These are phyloP conservation scores for Backusella luteola DNA, from an alignment of 192 early-diverging fungal species.

Conservation along the genomic window DNA sequence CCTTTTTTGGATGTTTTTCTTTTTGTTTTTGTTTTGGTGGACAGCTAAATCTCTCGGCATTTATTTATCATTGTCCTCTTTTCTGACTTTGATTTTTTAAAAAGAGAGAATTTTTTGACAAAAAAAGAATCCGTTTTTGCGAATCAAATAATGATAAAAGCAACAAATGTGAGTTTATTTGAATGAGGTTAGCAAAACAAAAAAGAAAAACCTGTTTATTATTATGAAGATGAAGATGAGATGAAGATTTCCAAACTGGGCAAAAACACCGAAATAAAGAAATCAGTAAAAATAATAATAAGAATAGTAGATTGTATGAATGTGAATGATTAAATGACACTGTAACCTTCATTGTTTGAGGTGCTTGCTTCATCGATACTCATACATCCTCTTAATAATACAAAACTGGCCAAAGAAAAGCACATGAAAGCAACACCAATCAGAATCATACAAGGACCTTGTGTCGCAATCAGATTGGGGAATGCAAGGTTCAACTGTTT, in stretches of 20 bases:
- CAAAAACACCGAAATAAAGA: background rate
- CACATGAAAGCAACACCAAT: constrained; percentile 23
- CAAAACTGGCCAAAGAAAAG: constrained; percentile 9
- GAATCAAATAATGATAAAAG: background rate
- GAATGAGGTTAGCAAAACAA: background rate
- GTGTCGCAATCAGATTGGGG: constrained; percentile 24
- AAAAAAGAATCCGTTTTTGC: background rate
- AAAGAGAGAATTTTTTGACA: background rate
- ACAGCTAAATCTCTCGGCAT: too few species aligned
- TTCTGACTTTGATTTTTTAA: background rate
- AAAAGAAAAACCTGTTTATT: background rate
- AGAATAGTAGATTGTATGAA: background rate
- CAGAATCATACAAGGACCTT: constrained; percentile 29
- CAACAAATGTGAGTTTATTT: background rate
- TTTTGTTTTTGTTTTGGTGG: too few species aligned
- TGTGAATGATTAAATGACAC: background rate
- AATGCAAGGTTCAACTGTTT: constrained; percentile 19
- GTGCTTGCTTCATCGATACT: constrained; percentile 9
- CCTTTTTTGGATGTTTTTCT: too few species aligned
- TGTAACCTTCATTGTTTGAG: background rate
- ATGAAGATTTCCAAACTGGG: background rate
- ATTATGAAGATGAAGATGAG: background rate
- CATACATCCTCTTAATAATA: constrained; percentile 24
- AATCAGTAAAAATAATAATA: background rate
- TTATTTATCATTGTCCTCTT: background rate